These are phyloP conservation scores for Hymenochaete sp. DNA, from an alignment of 1,284 basidiomycete species.

Conservation along the genomic window DNA sequence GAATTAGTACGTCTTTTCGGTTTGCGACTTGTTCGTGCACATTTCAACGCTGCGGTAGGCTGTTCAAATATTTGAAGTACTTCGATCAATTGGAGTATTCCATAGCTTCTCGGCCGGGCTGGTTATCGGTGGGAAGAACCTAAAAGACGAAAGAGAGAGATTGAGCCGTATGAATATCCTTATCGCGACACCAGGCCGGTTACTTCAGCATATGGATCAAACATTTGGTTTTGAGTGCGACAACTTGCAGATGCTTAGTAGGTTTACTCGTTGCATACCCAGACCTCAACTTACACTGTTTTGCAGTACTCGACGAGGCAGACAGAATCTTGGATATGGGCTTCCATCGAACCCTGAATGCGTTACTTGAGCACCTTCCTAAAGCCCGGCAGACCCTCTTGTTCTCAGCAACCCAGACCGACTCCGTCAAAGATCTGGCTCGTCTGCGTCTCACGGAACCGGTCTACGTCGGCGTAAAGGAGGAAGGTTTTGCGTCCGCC, in stretches of 20 bases:
- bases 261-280: conserved; percentile 24
- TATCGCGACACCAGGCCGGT: conserved; percentile 90
- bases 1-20: conserved; percentile 55
- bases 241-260: conserved; percentile 86
- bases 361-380: conserved; percentile 82
- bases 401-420: conserved; percentile 95
- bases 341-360: conserved; percentile 82
- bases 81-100: conserved; percentile 84
- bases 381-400: conserved; percentile 87
- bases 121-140: conserved; percentile 93
- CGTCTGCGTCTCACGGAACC: conserved; percentile 85
- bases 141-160: conserved; percentile 89
- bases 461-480: conserved; percentile 63
- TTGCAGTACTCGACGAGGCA: conserved; percentile 87
- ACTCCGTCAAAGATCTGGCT: conserved; percentile 85
- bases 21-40: too few species aligned
- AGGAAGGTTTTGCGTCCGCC: conserved; percentile 33
- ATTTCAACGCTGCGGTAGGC: too few species aligned
- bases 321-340: conserved; percentile 97
- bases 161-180: conserved; percentile 94
- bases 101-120: conserved; percentile 93
- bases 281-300: conserved; percentile 6
- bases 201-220: conserved; percentile 98
- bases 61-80: conserved; percentile 94
- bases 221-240: conserved; percentile 91